These are phyloP conservation scores for Saccharomycopsis oosterbeekiorum DNA, from an alignment of 805 yeast species.

Conservation along the genomic window DNA sequence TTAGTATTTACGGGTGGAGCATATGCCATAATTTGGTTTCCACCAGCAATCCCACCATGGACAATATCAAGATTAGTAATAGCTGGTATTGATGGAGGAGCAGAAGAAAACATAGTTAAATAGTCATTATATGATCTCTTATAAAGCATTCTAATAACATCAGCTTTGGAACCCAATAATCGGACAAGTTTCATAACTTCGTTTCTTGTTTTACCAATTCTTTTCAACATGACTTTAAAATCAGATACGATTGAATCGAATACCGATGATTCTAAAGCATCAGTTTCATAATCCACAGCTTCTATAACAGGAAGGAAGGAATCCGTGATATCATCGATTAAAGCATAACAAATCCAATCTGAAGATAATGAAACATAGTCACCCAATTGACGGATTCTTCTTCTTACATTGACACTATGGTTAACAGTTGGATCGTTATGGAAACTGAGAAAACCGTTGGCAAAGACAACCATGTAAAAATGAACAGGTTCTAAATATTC, in stretches of 20 bases:
- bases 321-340: constrained; percentile 58
- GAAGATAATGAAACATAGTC: constrained; percentile 51
- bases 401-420: constrained; percentile 51
- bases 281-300: constrained; percentile 52
- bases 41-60: not conserved
- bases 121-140: constrained; percentile 73
- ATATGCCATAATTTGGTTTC: not conserved
- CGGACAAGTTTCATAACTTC: constrained; percentile 91
- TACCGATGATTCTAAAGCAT: constrained; percentile 68
- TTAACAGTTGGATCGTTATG: constrained; percentile 49
- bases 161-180: constrained; percentile 85
- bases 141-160: constrained; percentile 92
- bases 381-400: constrained; percentile 53
- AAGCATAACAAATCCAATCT: constrained; percentile 59
- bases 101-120: not conserved
- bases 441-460: constrained; percentile 49
- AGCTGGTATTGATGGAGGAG: not conserved
- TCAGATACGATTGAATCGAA: constrained; percentile 69
- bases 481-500: constrained; percentile 69
- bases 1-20: not conserved
- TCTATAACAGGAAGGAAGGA: constrained; percentile 52
- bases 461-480: constrained; percentile 51
- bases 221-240: constrained; percentile 63
- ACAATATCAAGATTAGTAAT: not conserved
- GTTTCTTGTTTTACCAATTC: constrained; percentile 83